Evolutionary conservation across 108 stramenopile genomes (phyloP), one percentile per base, ranked within the genome.

Genomic region (Bacterosira constricta): DNA sequence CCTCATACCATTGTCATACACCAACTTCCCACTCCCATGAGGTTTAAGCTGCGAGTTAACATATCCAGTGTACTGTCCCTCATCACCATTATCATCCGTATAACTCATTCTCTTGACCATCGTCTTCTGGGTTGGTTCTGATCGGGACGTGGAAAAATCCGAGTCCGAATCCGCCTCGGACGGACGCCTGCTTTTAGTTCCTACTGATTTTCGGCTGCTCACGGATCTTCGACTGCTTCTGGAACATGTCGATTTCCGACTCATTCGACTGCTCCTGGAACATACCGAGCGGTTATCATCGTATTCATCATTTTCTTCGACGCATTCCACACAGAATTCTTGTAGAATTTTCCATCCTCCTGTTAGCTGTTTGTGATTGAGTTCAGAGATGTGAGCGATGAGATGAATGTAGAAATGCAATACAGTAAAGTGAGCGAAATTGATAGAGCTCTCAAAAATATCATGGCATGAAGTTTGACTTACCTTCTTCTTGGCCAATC

Each of bases 261-360:
- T 60, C 0, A 53, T 34, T n/a, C 69, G 46, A 20, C 67, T 71
- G 13, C 52, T 32, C 31, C 49, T 79, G 21, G 78, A 71, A 41
- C 46, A 29, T 21, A 12, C 38, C 32, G 77, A 78, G 29, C 54
- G 27, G 26, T 47, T 56, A 8, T 63, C 60, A 26, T 73, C 63
- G 1, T 56, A 41, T 39, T 27, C 51, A 36, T 67, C 23, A 18
- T 75, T 57, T 29, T 66, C 57, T 27, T 37, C 26, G 53, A 47
- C 51, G 53, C 78, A 79, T 39, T 79, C 65, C 15, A 41, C 1
- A 37, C 78, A 79, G 18, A 52, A 57, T 13, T 71, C 56, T 42
- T 65, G 78, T n/a, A 79, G 49, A 27, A 79, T 63, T 37, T 64
- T 73, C 72, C 72, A 73, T 20, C 72, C 72, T 10, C 72, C 72